Evolutionary conservation across 352 stramenopile species (phyloP).

Genomic region (Thraustochytrium sp.): DNA sequence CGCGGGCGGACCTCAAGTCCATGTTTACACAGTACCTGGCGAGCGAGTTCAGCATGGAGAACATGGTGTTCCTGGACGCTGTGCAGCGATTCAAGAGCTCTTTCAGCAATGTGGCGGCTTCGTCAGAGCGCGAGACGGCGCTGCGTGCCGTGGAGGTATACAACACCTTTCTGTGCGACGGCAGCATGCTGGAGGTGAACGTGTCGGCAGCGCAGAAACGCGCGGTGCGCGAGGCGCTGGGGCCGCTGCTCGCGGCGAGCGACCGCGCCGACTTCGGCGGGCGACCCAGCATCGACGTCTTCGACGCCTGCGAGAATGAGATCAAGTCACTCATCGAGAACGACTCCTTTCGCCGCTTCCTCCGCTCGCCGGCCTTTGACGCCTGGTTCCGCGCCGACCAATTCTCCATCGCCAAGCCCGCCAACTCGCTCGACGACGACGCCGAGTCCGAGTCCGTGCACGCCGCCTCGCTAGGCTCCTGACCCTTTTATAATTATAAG

Average conservation of each 20-base stretch:
- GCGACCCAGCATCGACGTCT: neutral
- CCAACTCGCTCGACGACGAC: too few relatives aligned
- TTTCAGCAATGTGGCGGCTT: neutral
- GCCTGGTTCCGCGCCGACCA: too few relatives aligned
- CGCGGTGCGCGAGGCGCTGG: neutral
- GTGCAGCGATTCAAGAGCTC: slow-evolving; percentile 4
- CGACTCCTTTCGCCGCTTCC: neutral
- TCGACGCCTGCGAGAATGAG: neutral
- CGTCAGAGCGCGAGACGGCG: neutral
- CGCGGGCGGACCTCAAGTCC: neutral
- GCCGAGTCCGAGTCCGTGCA: too few relatives aligned
- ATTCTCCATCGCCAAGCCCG: too few relatives aligned
- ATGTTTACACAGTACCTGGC: neutral
- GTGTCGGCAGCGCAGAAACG: neutral
- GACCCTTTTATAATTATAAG: too few relatives aligned
- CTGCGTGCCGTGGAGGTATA: slow-evolving; percentile 2
- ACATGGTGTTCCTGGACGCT: slow-evolving; percentile 30
- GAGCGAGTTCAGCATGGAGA: slow-evolving; percentile 31
- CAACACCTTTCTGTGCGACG: neutral
- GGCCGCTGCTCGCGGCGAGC: neutral
- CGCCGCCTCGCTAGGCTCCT: too few relatives aligned
- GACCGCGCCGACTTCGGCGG: neutral
- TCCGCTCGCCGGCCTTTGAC: too few relatives aligned
- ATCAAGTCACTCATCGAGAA: neutral
- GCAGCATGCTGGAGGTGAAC: slow-evolving; percentile 25